Conservation (phyloP, 305 asterid genomes). For the Striga hermonthica region DNA sequence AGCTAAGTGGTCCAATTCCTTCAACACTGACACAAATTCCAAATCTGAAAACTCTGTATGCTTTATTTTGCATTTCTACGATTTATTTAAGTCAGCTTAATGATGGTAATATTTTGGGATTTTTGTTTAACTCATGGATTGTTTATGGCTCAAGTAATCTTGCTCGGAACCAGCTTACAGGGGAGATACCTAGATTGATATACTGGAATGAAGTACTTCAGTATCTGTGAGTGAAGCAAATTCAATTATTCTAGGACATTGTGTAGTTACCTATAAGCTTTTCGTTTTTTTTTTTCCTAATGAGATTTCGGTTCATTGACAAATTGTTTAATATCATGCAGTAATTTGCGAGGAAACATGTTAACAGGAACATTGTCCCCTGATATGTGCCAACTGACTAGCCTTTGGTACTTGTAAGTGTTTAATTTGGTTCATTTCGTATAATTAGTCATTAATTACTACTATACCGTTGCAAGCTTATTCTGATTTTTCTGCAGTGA, state of each 20-base stretch:
- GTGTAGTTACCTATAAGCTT: neutral
- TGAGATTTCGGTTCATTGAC: too few relatives aligned
- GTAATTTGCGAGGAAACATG: slow-evolving; percentile 86
- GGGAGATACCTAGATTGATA: slow-evolving; percentile 90
- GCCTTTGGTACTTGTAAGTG: slow-evolving; percentile 97
- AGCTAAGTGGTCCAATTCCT: slow-evolving; percentile 89
- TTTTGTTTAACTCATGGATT: neutral
- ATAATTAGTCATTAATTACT: neutral
- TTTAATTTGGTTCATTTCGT: neutral
- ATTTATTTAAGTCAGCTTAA: neutral
- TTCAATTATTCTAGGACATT: neutral
- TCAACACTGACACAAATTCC: slow-evolving; percentile 95
- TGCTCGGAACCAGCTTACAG: slow-evolving; percentile 83
- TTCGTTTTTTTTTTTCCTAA: neutral
- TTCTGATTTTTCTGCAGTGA: slow-evolving; percentile 48
- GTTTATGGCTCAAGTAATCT: slow-evolving; percentile 58
- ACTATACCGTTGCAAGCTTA: neutral
- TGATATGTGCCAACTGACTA: slow-evolving; percentile 92
- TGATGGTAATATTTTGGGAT: neutral
- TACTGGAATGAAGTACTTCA: slow-evolving; percentile 98
- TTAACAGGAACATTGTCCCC: slow-evolving; percentile 80
- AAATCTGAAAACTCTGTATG: slow-evolving; percentile 88
- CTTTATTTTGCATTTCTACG: slow-evolving; percentile 10
- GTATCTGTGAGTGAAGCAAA: slow-evolving; percentile 64
- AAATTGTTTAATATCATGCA: slow-evolving; percentile 25